Evolutionary conservation across 306 rosid species (phyloP), one percentile per base, ranked within the genome.

Genomic region (Corylus heterophylla): DNA sequence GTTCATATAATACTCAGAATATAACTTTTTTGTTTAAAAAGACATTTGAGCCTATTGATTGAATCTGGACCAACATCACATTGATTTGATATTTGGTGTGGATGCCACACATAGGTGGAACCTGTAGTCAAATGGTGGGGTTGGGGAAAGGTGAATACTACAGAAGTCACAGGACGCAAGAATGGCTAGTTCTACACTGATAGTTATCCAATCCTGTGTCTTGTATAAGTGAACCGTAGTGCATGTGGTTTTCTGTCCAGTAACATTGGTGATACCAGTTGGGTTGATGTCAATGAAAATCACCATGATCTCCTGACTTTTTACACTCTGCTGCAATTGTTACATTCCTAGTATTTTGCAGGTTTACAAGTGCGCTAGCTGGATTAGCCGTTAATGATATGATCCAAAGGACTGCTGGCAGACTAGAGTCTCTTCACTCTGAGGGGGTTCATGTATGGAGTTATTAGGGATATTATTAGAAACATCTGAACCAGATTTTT

Each of bases 361-460:
- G 99, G 79, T 95, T 92, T 79, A 87, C 96, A 0, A 88, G 87
- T 79, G 83, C 94, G n/a, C 82, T 96, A 83, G 74, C 89, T 27
- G 99, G 97, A 61, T 87, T 82, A 74, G 86, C 94, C 78, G 94
- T 83, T 69, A 87, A 85, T 68, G 99, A 96, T 83, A 89, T 95
- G 83, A 82, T 91, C 77, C 97, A 90, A 81, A 90, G 94, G 89
- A 93, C 96, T 54, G 51, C 91, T 31, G 89, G 93, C 83, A 84
- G 98, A 88, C 62, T 95, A 76, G 99, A 95, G 84, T 88, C 96
- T 29, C 92, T 95, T 77, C 99, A 93, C 82, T 95, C 98, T 0
- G 97, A 93, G 92, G 99, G 99, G 42, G 92, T 89, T 86, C 99
- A 95, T 90, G 99, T 95, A 92, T 50, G 90, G 56, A 71, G 55